phyloP scores from a whole-genome alignment of 768 basidiomycete species.

The Pleurotus giganteus region DNA sequence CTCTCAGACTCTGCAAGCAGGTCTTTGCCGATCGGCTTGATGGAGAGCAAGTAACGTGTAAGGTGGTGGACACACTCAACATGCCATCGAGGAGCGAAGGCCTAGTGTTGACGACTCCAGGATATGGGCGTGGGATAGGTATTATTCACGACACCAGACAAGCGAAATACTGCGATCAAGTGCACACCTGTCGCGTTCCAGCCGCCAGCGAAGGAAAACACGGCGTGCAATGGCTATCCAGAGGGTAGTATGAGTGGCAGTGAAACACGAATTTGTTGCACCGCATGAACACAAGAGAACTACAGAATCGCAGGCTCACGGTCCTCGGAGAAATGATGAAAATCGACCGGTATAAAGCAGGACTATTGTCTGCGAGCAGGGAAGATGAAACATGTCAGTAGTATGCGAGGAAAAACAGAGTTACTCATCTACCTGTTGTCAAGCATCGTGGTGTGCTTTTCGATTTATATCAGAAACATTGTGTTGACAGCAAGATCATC shows the following conservation, averaged over 20 bases:
- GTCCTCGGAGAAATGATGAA: constrained; percentile 5
- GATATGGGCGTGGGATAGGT: constrained; percentile 5
- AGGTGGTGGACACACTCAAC: not conserved
- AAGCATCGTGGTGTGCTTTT: not conserved
- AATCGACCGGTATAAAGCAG: constrained; percentile 1
- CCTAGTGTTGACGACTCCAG: not conserved
- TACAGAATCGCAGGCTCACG: not conserved
- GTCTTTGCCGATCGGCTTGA: constrained; percentile 1
- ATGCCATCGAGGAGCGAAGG: not conserved
- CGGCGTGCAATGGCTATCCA: too few species aligned
- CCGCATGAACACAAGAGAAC: not conserved
- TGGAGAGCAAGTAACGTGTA: not conserved
- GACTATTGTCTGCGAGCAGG: constrained; percentile 9
- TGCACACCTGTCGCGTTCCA: too few species aligned
- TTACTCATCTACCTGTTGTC: constrained; percentile 2
- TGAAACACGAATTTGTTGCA: not conserved
- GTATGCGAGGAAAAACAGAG: not conserved
- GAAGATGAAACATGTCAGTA: constrained; percentile 7
- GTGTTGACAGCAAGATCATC: too few species aligned
- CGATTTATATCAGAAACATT: not conserved
- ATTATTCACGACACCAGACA: not conserved
- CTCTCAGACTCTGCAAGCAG: not conserved
- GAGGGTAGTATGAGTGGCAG: too few species aligned
- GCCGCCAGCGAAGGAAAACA: too few species aligned
- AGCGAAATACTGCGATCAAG: not conserved